Conservation (phyloP, 2,329 filamentous ascomycete genomes). For the Cercospora zeina region DNA sequence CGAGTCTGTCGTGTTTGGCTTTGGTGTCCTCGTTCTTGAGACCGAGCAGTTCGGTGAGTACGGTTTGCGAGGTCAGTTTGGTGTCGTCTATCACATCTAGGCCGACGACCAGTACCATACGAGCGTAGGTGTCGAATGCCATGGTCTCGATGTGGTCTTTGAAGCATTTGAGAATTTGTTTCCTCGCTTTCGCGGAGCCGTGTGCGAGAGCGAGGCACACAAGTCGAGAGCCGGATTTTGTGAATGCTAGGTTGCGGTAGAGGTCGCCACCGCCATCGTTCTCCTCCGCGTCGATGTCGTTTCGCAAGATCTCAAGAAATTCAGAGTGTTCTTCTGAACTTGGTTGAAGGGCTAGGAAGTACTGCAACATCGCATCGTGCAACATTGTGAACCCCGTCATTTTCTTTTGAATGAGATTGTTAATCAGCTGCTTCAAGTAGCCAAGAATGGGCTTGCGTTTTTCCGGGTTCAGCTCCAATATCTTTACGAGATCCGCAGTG, state of each 20-base stretch:
- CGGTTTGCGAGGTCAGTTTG: conserved; percentile 77
- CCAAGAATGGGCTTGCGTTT: conserved; percentile 87
- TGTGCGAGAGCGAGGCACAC: conserved; percentile 80
- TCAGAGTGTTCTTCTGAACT: conserved; percentile 81
- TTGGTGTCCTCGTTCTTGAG: conserved; percentile 55
- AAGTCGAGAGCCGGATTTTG: conserved; percentile 79
- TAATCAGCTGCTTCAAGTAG: conserved; percentile 81
- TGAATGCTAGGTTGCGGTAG: conserved; percentile 94
- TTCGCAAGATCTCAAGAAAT: conserved; percentile 86
- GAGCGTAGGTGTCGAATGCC: conserved; percentile 75
- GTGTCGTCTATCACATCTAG: conserved; percentile 95
- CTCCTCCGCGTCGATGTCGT: conserved; percentile 69
- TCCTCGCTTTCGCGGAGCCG: conserved; percentile 87
- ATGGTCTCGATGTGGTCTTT: conserved; percentile 86
- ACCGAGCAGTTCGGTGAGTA: conserved; percentile 82
- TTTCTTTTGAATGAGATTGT: conserved; percentile 92
- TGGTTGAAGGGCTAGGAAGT: conserved; percentile 76
- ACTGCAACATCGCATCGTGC: conserved; percentile 97
- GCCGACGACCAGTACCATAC: conserved; percentile 78
- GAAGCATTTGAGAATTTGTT: conserved; percentile 82
- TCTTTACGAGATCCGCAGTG: conserved; percentile 68
- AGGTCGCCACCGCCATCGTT: conserved; percentile 69
- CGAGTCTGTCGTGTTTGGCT: conserved; percentile 52
- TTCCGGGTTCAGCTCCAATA: conserved; percentile 75
- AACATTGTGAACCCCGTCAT: conserved; percentile 96